Evolutionary conservation across 148 eudicot species (phyloP).

Genomic region (Rhododendron griersonianum): DNA sequence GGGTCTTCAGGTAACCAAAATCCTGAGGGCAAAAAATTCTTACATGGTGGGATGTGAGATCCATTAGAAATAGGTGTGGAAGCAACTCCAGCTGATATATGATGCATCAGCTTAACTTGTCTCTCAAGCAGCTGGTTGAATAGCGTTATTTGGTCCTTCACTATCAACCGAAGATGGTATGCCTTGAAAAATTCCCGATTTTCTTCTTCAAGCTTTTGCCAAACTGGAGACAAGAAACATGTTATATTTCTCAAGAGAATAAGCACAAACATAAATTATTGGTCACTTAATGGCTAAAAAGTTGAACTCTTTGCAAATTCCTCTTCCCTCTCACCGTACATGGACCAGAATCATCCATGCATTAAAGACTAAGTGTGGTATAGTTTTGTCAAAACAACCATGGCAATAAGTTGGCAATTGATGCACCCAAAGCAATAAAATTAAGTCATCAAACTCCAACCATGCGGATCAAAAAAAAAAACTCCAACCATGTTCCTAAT

Average conservation of each 20-base stretch:
- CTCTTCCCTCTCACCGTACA: neutral
- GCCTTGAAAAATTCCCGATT: conserved; percentile 89
- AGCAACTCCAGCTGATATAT: conserved; percentile 46
- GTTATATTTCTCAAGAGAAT: conserved; percentile 5
- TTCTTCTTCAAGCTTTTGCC: conserved; percentile 91
- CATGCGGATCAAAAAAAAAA: neutral
- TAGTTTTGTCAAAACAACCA: neutral
- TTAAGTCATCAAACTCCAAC: neutral
- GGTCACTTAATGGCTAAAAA: neutral
- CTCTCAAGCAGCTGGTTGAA: conserved; percentile 71
- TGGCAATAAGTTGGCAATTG: neutral
- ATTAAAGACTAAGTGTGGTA: neutral
- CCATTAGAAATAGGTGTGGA: conserved; percentile 56
- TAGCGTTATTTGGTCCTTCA: conserved; percentile 64
- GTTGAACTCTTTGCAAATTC: neutral
- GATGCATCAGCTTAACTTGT: conserved; percentile 62
- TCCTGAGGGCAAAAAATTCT: conserved; percentile 11
- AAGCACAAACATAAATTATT: neutral
- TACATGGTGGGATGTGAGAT: conserved; percentile 58
- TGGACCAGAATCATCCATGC: neutral
- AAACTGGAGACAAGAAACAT: conserved; percentile 44
- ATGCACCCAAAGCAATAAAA: neutral
- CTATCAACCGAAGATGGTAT: conserved; percentile 65
- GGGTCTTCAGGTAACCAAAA: neutral
- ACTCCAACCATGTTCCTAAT: neutral